phyloP scores from a whole-genome alignment of 441 rosid species.

The Cnidoscolus chayamansa region DNA sequence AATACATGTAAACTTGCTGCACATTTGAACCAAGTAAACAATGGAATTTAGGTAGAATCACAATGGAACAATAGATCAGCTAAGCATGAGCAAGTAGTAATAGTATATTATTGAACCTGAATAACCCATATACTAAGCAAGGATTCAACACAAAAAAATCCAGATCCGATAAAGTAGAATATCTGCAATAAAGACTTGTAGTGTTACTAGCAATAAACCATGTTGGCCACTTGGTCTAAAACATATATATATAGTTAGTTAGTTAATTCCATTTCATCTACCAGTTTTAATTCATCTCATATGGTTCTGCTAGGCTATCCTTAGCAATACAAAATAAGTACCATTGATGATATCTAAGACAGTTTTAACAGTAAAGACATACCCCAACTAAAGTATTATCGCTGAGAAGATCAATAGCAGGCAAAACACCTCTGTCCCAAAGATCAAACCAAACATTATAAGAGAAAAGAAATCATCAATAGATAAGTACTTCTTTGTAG shows the following conservation, averaged over 20 bases:
- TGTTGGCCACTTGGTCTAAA: background rate
- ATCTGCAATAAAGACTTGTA: conserved; percentile 42
- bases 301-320: background rate
- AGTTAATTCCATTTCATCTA: background rate
- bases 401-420: conserved; percentile 71
- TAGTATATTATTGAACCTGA: conserved; percentile 52
- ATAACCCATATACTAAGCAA: conserved; percentile 93
- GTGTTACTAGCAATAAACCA: conserved; percentile 8
- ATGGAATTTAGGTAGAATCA: background rate
- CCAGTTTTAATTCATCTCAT: background rate
- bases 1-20: conserved; percentile 99
- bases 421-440: conserved; percentile 84
- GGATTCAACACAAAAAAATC: conserved; percentile 70
- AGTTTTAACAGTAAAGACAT: conserved; percentile 28
- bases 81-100: background rate
- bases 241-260: background rate
- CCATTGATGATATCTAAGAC: too few species aligned
- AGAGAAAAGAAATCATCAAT: background rate
- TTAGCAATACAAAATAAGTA: too few species aligned
- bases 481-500: background rate
- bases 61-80: background rate
- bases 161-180: conserved; percentile 87
- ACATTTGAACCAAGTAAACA: conserved; percentile 19
- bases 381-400: conserved; percentile 65
- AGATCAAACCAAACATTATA: conserved; percentile 23